Base-by-base conservation (phyloP, 75 land plant species). In the Gnetum montanum region DNA sequence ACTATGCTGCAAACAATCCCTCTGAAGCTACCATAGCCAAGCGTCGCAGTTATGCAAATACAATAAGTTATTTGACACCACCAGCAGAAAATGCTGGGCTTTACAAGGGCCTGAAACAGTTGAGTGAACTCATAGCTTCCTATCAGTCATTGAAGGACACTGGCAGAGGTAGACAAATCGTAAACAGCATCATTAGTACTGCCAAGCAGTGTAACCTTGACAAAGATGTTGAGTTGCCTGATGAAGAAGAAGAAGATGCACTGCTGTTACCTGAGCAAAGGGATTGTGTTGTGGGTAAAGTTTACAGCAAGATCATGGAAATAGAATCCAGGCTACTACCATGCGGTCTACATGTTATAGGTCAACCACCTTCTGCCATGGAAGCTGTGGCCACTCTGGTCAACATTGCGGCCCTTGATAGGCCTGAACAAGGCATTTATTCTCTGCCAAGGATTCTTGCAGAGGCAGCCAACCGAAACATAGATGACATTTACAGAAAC, bases 11-110 rank as follows among this genome's bases (percentile, higher is more conserved):
- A 0, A 95, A 95, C 54, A 95, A 95, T 55, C 99, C 99, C 4
- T 95, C 99, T n/a, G 99, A 95, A 53, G 99, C 99, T 23, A 95
- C 99, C 25, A 77, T 95, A 23, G 99, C 99, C 25, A 95, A 95
- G 68, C 74, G 99, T 28, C 75, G 99, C 29, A 95, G 99, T 64
- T 95, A 95, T 68, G 99, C 99, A 33, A 95, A 95, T 62, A 95
- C 99, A 18, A 95, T 95, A 27, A 95, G 99, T 64, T 95, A 95
- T 56, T 49, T 95, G 43, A 95, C 99, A 3, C 99, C 99, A 34
- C 99, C 99, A 16, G 99, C 99, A 33, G 99, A 95, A 62, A 95
- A 95, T 75, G 99, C 99, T 2, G 99, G 99, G 31, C 71, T 95
- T 0, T 95, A 95, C 77, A 95, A 95, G 73, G 99, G 99, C 1